Evolutionary conservation across 2,329 filamentous ascomycete genomes (phyloP), one percentile per base, ranked within the genome.

Genomic region (Fusarium fujikuroi): DNA sequence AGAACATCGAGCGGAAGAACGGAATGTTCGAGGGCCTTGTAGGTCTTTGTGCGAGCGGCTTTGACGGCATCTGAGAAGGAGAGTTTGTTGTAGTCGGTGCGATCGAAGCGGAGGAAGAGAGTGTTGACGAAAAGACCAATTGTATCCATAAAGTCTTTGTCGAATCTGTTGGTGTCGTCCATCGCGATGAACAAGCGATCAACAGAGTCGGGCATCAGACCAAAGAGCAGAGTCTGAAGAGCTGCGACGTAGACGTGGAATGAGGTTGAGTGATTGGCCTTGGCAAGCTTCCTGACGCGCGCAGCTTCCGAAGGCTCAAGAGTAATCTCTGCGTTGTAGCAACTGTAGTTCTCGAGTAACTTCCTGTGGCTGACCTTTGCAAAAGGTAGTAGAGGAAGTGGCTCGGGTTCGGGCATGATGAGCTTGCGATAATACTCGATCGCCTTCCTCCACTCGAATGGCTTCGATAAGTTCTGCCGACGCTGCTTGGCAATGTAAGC

Each of bases 111-210:
- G 5, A 69, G 36, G 16, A 64, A 40, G 2, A 69, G 52, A 1
- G 65, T 60, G 9, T 69, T 67, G 18, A 69, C 44, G 18, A 69
- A 69, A 16, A 66, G 56, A 3, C 66, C 66, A 15, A 69, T 54
- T 1, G 57, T 69, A 2, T 47, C 46, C 19, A 47, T 30, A 3
- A 53, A 36, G 7, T 30, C 52, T 15, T 40, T 43, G 1, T 66
- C 63, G 12, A 63, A 42, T 4, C 53, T 25, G 30, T 47, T 49
- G 18, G 63, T 64, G 9, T 69, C 66, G 11, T 65, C 47, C 30
- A 69, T 66, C 2, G 63, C 66, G 11, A 69, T 60, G 6, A 44
- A 58, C 1, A 69, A 16, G 6, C 58, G 28, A 37, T 69, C 66
- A 12, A 54, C 36, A 16, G 56, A 47, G 10, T 42, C 42, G 2